A percentile compares a stretch with the other conserved stretches of the same genome.
phyloP scores from a whole-genome alignment of 768 basidiomycete species.

The Wakefieldia striispora region DNA sequence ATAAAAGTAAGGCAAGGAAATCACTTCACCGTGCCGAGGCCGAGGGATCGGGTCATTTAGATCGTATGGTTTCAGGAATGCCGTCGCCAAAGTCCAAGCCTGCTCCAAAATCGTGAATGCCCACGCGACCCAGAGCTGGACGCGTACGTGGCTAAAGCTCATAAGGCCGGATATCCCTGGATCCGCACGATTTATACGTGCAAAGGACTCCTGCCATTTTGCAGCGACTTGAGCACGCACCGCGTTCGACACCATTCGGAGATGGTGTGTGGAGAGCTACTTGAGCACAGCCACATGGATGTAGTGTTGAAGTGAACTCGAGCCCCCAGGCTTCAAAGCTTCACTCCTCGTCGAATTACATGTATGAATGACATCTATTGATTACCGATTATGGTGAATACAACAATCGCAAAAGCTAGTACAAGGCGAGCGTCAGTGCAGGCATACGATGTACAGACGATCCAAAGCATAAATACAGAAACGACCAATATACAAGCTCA shows the following conservation, averaged over 20 bases:
- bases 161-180: slow-evolving; percentile 65
- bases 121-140: background rate
- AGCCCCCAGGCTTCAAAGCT: no score
- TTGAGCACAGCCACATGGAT: slow-evolving; percentile 23
- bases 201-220: slow-evolving; percentile 71
- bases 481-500: slow-evolving; percentile 32
- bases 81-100: slow-evolving; percentile 60
- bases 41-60: slow-evolving; percentile 39
- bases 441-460: slow-evolving; percentile 4
- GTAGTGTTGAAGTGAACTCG: no score
- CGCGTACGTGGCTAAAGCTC: slow-evolving; percentile 56
- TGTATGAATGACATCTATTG: no score
- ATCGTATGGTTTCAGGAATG: slow-evolving; percentile 55
- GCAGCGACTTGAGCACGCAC: slow-evolving; percentile 63
- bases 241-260: slow-evolving; percentile 55
- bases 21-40: slow-evolving; percentile 28
- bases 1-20: slow-evolving; percentile 4
- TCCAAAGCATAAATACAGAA: background rate
- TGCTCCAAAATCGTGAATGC: slow-evolving; percentile 25
- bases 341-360: no score
- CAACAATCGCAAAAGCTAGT: slow-evolving; percentile 15
- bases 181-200: slow-evolving; percentile 55
- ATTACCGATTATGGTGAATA: slow-evolving; percentile 16
- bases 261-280: background rate
- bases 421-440: background rate